Evolutionary conservation across 495 filamentous ascomycete species (phyloP), one percentile per base, ranked within the genome.

Genomic region (Penicillium verhagenii): DNA sequence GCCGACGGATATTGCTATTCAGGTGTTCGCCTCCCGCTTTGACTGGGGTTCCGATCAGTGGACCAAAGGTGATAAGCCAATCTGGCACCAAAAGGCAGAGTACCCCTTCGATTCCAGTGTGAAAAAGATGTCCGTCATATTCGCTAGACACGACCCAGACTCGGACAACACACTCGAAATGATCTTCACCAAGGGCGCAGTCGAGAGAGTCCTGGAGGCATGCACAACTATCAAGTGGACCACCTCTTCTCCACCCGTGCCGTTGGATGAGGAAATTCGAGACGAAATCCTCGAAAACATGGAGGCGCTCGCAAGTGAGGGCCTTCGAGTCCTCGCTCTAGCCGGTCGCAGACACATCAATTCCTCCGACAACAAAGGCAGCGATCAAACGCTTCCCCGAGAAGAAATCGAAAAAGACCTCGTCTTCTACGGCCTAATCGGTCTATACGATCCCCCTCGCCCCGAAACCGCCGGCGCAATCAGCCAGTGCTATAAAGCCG

Each of bases 111-210:
- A 89, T 59, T 87, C 83, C 2, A 78, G 76, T 28, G 75, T 88
- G 57, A 89, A 89, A 72, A 81, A 80, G 47, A 89, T 88, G 86
- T 83, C 84, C 0, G 82, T 85, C 29, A 77, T 86, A 20, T 87
- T 83, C 61, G 61, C 70, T 11, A 68, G 77, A 6, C 43, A 47
- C 9, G 56, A 60, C 7, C 67, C 61, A 4, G 58, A 50, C 14
- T 56, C 57, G 0, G 66, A 64, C 35, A 56, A 66, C 8, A 59
- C 50, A 1, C 71, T 52, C 1, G 63, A 79, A 26, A 66, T 77
- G 55, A 65, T 85, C 9, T 92, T 91, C 63, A 86, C 83, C 52
- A 94, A 94, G 65, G 90, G 90, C 4, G 90, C 90, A 6, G 89
- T 91, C 31, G 90, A 94, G 67, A 82, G 88, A 19, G 77, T 94